These are phyloP conservation scores for Diutina siamensis DNA, from an alignment of 1,139 yeast species.

Conservation along the genomic window DNA sequence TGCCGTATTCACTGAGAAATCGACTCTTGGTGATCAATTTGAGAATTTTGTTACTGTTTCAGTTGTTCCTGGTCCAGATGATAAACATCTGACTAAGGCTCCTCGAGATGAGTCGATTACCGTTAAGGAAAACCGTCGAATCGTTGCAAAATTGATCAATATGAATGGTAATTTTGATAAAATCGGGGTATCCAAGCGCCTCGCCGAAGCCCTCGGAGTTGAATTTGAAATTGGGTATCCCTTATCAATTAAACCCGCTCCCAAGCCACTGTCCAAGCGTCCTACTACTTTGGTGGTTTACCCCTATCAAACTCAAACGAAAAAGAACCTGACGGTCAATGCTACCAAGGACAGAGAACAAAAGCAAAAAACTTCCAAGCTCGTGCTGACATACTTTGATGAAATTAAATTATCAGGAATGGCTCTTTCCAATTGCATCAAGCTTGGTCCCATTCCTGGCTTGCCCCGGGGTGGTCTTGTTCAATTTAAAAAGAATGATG, in stretches of 20 bases:
- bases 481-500: conserved; percentile 37
- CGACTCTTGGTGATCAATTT: conserved; percentile 20
- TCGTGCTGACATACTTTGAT: background rate
- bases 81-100: conserved; percentile 11
- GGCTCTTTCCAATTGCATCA: conserved; percentile 31
- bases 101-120: conserved; percentile 3
- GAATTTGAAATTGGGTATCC: conserved; percentile 42
- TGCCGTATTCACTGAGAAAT: conserved; percentile 34
- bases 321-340: conserved; percentile 12
- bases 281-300: conserved; percentile 39
- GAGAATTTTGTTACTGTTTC: conserved; percentile 43
- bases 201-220: conserved; percentile 49
- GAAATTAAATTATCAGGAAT: background rate
- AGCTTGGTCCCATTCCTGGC: conserved; percentile 37
- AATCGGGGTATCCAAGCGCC: conserved; percentile 43
- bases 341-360: background rate
- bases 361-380: background rate
- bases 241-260: conserved; percentile 41
- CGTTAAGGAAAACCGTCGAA: conserved; percentile 25
- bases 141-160: conserved; percentile 45
- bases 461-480: conserved; percentile 57
- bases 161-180: conserved; percentile 17
- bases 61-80: conserved; percentile 42
- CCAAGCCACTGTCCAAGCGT: conserved; percentile 24
- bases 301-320: conserved; percentile 41